Evolutionary conservation across 225 moss, liverwort and hornwort genomes (phyloP), one percentile per base, ranked within the genome.

Genomic region (Antitrichia curtipendula): DNA sequence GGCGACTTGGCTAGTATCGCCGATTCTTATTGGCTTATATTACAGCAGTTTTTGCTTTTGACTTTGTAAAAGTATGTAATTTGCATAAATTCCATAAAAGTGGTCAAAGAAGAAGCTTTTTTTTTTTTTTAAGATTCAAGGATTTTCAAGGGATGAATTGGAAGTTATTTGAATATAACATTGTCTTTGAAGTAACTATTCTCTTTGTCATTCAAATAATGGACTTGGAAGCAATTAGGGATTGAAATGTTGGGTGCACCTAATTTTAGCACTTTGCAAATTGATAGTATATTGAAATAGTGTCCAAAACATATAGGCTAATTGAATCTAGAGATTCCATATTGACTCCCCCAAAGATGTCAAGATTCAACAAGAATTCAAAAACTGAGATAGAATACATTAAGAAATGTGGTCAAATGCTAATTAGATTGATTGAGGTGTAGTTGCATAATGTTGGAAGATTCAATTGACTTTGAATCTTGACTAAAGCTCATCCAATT

Each of bases 71-170:
- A 3, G 0, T 12, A 21, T 22, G 2, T n/a, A n/a, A 66, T 66
- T 22, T 65, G 66, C 10, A 66, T 7, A n/a, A n/a, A n/a, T 66
- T n/a, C 7, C 6, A 12, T n/a, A 3, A 66, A 21, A n/a, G 12
- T 12, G 12, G 21, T n/a, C 21, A 66, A 21, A 21, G 12, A n/a
- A n/a, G 18, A n/a, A 21, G 6, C 1, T 21, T n/a, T 0, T n/a
- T 66, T 36, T 66, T 66, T 7, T 45, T 45, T 45, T 45, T 0
- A 66, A 66, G 12, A 22, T 66, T 12, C 22, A 66, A 66, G 7
- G n/a, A 7, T 12, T n/a, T n/a, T 22, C 0, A 7, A 2, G 22
- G 1, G 4, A 22, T 66, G 66, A 66, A 4, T 66, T 66, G 22
- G 12, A 66, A 12, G 6, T 11, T 20, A 65, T 12, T 66, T n/a